Conservation (phyloP, 805 yeast genomes). For the Candida michaelii region DNA sequence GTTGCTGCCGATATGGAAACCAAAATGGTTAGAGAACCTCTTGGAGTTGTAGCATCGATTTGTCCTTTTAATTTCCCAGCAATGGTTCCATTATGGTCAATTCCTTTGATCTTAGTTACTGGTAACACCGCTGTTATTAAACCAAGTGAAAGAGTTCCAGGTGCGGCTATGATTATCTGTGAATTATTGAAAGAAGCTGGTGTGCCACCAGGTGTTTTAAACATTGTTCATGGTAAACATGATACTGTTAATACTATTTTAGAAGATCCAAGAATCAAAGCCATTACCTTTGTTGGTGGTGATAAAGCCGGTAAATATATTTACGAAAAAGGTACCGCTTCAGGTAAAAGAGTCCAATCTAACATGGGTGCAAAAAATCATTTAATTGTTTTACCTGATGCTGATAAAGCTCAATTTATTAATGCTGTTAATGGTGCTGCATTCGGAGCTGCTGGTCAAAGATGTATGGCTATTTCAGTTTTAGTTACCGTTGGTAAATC, state of each 20-base stretch:
- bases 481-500: constrained; percentile 70
- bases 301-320: constrained; percentile 78
- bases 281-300: constrained; percentile 77
- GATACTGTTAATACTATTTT: constrained; percentile 68
- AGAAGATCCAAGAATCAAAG: constrained; percentile 73
- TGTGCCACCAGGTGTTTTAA: constrained; percentile 70
- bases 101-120: constrained; percentile 62
- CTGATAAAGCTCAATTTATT: constrained; percentile 60
- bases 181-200: constrained; percentile 74
- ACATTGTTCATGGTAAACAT: constrained; percentile 71
- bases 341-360: constrained; percentile 76
- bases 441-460: constrained; percentile 83
- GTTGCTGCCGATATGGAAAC: constrained; percentile 78
- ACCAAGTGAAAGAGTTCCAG: constrained; percentile 76
- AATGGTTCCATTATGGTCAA: constrained; percentile 73
- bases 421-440: constrained; percentile 73
- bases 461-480: constrained; percentile 78
- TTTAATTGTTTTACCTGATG: constrained; percentile 70
- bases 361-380: constrained; percentile 81
- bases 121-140: constrained; percentile 69
- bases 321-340: constrained; percentile 60
- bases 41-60: constrained; percentile 76
- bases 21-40: constrained; percentile 69
- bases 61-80: constrained; percentile 85
- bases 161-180: constrained; percentile 72